Conservation (phyloP, 345 rosid genomes). For the Hirschfeldia incana region DNA sequence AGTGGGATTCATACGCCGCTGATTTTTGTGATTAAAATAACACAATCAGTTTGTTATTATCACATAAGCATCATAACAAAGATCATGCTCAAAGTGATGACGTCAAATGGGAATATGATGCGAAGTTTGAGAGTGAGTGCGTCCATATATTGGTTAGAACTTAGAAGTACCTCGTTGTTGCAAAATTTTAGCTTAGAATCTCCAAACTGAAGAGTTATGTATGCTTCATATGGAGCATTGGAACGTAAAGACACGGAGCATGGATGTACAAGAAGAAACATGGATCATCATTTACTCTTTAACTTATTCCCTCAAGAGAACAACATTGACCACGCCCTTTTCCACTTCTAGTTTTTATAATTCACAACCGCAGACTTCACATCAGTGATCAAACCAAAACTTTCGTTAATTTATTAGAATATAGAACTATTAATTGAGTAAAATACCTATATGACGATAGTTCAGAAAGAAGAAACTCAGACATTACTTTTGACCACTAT, state of each 20-base stretch:
- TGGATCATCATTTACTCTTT: neutral
- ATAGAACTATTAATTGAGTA: neutral
- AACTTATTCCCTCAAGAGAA: neutral
- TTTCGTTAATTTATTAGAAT: neutral
- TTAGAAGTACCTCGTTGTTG: neutral
- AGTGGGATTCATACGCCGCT: no score
- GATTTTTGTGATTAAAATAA: no score
- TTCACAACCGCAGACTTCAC: neutral
- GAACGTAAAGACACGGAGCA: neutral
- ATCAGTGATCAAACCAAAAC: neutral
- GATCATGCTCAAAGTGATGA: no score
- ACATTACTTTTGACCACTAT: neutral
- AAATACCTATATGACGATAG: neutral
- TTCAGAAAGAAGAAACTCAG: neutral
- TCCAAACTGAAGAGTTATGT: neutral
- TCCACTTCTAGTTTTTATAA: neutral
- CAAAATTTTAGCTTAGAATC: neutral
- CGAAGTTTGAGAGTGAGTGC: neutral
- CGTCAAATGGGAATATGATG: no score
- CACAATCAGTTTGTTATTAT: no score
- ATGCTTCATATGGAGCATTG: neutral
- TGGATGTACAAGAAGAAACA: neutral
- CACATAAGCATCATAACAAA: no score
- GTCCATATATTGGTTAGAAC: neutral
- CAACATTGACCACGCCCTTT: neutral